Evolutionary conservation across 257 asterid genomes (phyloP).

Genomic region (Solanum bulbocastanum): DNA sequence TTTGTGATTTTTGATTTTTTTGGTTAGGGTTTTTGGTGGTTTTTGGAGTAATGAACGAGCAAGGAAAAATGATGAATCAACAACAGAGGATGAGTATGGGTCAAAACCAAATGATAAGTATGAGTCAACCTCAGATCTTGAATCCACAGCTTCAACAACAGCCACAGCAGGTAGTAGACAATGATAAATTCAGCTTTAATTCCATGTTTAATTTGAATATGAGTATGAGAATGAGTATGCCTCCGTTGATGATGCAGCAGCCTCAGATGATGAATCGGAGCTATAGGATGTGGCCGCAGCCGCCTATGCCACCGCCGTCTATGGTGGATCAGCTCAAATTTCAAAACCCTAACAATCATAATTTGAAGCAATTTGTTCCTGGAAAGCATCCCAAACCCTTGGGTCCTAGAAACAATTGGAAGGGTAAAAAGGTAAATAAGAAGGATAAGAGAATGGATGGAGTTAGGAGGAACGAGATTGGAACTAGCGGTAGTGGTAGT

Average conservation of each 20-base stretch:
- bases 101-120: conserved; percentile 25
- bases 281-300: conserved; percentile 62
- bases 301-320: conserved; percentile 2
- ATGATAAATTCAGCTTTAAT: not conserved
- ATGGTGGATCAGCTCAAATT: conserved; percentile 13
- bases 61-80: conserved; percentile 40
- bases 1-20: not conserved
- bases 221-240: not conserved
- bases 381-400: conserved; percentile 23
- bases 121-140: conserved; percentile 5
- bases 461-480: conserved; percentile 42
- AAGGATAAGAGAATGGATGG: conserved; percentile 25
- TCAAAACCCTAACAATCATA: conserved; percentile 47
- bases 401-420: conserved; percentile 72
- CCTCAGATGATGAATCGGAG: conserved; percentile 39
- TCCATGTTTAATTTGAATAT: not conserved
- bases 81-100: conserved; percentile 29
- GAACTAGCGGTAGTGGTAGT: conserved; percentile 5
- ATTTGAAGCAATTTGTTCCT: conserved; percentile 19
- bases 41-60: conserved; percentile 44
- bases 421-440: conserved; percentile 49
- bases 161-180: conserved; percentile 48
- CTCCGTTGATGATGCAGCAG: conserved; percentile 25
- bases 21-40: not conserved
- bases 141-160: conserved; percentile 19